Conservation (phyloP, 495 filamentous ascomycete species). For the Xylaria palmicola region DNA sequence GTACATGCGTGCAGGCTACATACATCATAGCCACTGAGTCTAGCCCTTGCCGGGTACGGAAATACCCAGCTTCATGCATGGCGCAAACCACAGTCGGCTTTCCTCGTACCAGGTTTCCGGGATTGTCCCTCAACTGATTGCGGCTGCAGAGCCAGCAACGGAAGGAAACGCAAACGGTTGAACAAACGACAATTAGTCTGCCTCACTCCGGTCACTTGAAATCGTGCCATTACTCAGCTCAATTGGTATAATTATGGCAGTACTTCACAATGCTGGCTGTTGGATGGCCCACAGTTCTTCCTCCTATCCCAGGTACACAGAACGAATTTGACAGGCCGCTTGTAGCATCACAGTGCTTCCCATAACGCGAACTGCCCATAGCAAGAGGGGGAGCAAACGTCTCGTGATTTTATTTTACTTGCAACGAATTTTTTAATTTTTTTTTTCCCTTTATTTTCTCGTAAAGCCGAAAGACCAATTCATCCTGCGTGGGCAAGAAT, state of each 20-base stretch:
- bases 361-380: slow-evolving; percentile 2
- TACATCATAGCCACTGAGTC: background rate
- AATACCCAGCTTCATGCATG: background rate
- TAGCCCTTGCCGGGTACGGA: background rate
- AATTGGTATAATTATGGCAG: slow-evolving; percentile 12
- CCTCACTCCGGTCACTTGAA: background rate
- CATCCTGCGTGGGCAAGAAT: background rate
- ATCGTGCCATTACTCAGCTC: background rate
- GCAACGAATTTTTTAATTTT: background rate
- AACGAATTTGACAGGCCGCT: background rate
- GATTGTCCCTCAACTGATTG: background rate
- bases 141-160: background rate
- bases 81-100: background rate
- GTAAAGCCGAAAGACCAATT: background rate
- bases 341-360: background rate
- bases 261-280: background rate
- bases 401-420: slow-evolving; percentile 2
- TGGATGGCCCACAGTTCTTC: too few species aligned
- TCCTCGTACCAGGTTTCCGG: slow-evolving; percentile 8
- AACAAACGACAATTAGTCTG: too few species aligned
- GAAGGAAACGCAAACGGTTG: too few species aligned
- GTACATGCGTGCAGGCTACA: too few species aligned
- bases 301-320: too few species aligned
- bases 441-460: background rate
- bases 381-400: slow-evolving; percentile 14